Conservation (phyloP, 768 basidiomycete species). For the Crucibulum laeve region DNA sequence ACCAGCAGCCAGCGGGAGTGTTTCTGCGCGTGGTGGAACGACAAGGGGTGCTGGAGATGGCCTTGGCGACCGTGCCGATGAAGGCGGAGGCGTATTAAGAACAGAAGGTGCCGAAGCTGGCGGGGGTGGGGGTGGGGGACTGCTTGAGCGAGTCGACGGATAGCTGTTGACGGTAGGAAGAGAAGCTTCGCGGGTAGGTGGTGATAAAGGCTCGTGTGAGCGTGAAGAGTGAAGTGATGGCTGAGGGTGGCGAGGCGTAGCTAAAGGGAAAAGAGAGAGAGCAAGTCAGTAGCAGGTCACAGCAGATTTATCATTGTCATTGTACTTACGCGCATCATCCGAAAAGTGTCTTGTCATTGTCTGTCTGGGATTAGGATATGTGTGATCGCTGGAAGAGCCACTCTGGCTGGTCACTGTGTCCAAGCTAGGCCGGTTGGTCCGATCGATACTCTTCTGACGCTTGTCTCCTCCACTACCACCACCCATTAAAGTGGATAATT, state of each 20-base stretch:
- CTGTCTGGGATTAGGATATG: conserved; percentile 13
- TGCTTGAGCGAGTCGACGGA: conserved; percentile 9
- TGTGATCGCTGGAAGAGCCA: conserved; percentile 8
- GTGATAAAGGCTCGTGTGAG: conserved; percentile 34
- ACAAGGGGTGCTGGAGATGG: conserved; percentile 33
- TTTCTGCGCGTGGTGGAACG: conserved; percentile 32
- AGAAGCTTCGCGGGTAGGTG: conserved; percentile 17
- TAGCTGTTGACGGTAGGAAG: conserved; percentile 16
- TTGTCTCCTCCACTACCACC: conserved; percentile 19
- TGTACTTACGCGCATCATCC: conserved; percentile 32
- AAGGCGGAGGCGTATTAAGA: conserved; percentile 17
- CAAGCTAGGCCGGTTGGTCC: conserved; percentile 22
- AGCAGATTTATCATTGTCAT: conserved; percentile 5
- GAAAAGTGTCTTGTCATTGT: conserved; percentile 26
- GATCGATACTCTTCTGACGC: conserved; percentile 22
- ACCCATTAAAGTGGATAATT: conserved; percentile 26
- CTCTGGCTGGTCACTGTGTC: conserved; percentile 16
- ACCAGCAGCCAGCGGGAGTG: conserved; percentile 25
- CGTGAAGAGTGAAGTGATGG: conserved; percentile 32
- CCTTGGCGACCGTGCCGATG: conserved; percentile 21
- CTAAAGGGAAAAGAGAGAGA: conserved; percentile 15
- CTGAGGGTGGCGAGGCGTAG: conserved; percentile 20
- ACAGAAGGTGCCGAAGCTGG: conserved; percentile 16
- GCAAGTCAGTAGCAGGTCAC: background rate
- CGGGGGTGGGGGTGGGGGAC: conserved; percentile 14